Conservation (phyloP, 371 early-diverging fungal species). For the Mucor racemosus region DNA sequence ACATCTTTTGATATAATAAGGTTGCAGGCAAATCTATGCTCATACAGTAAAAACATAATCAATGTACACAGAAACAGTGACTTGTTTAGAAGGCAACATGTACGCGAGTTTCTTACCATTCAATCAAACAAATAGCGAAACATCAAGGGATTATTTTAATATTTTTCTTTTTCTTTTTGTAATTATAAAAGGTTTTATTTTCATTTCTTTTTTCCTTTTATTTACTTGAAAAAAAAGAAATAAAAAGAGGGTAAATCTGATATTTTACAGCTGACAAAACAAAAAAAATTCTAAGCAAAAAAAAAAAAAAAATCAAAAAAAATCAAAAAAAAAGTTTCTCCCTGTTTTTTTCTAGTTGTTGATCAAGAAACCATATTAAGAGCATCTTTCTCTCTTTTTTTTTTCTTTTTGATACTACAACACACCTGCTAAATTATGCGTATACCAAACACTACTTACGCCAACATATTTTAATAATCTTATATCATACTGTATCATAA, state of each 20-base stretch:
- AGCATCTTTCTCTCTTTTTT: not conserved
- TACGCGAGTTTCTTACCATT: not conserved
- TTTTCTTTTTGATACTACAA: not conserved
- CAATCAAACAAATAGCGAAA: not conserved
- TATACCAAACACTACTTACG: slow-evolving; percentile 17
- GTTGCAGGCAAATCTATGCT: not conserved
- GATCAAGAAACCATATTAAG: not conserved
- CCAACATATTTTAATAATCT: not conserved
- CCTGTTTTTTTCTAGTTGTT: slow-evolving; percentile 12
- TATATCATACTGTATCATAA: slow-evolving; percentile 17
- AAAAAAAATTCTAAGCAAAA: too few species aligned
- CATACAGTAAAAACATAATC: not conserved
- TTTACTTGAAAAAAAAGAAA: not conserved
- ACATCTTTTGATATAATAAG: not conserved
- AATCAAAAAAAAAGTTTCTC: not conserved
- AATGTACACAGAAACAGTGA: not conserved
- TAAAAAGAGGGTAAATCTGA: not conserved
- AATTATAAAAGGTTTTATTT: slow-evolving; percentile 7
- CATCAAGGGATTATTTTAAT: not conserved
- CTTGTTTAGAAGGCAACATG: not conserved
- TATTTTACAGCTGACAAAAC: not conserved
- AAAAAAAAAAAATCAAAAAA: not conserved
- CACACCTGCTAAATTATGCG: slow-evolving; percentile 18
- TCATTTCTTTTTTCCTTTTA: not conserved
- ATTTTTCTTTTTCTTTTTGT: not conserved